These are phyloP conservation scores for Cutaneotrichosporon curvatum DNA, from an alignment of 1,284 basidiomycete genomes.

Conservation along the genomic window DNA sequence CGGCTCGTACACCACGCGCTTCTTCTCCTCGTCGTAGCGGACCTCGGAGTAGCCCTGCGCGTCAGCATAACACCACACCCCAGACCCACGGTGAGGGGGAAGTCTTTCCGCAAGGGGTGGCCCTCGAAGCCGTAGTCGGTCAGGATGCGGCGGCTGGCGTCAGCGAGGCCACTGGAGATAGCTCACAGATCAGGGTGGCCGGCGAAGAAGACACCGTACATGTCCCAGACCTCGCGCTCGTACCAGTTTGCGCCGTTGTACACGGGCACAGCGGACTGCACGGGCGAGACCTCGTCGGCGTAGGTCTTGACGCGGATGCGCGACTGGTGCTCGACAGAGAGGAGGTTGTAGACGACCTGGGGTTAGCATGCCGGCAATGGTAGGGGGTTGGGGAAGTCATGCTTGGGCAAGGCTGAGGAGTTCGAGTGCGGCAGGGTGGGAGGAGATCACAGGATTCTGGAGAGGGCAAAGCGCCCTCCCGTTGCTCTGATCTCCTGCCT, in stretches of 20 bases:
- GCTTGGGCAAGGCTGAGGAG: neutral
- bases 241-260: constrained; percentile 95
- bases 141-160: constrained; percentile 75
- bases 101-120: constrained; percentile 95
- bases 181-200: constrained; percentile 91
- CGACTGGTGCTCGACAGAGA: constrained; percentile 65
- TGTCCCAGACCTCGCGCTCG: constrained; percentile 96
- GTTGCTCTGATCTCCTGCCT: too few relatives aligned
- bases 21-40: constrained; percentile 96
- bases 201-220: constrained; percentile 95
- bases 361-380: neutral
- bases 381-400: too few relatives aligned
- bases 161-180: constrained; percentile 6
- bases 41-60: constrained; percentile 89
- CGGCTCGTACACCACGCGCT: constrained; percentile 97
- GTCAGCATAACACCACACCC: neutral
- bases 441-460: neutral
- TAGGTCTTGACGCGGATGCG: constrained; percentile 97
- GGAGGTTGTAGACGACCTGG: constrained; percentile 85
- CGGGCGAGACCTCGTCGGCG: constrained; percentile 88
- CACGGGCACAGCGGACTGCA: constrained; percentile 72
- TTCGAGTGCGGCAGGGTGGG: neutral
- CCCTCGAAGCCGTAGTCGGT: constrained; percentile 99
- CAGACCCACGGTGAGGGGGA: constrained; percentile 74
- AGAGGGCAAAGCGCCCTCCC: too few relatives aligned